Evolutionary conservation across 495 filamentous ascomycete species (phyloP), one percentile per base, ranked within the genome.

Genomic region (Daldinia concentrica): DNA sequence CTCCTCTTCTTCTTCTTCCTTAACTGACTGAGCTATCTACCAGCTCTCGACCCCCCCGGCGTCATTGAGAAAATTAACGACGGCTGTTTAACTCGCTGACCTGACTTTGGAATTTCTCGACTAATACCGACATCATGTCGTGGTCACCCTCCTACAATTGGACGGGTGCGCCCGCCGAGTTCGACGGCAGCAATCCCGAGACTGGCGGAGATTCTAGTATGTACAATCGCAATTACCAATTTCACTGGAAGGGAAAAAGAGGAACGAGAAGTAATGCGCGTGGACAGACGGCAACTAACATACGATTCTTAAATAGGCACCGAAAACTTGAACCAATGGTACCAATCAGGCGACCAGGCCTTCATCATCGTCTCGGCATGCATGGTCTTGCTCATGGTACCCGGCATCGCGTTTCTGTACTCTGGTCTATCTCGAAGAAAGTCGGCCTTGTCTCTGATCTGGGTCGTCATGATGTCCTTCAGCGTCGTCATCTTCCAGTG

Each of bases 361-460:
- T 99, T 93, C 83, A 98, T 99, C 80, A 87, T 99, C 75, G 83
- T 98, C 41, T 85, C 93, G 52, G 90, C 95, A 61, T 94, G 92
- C 74, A 97, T 99, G 95, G 95, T 99, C 58, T 80, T 99, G 82
- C 80, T 97, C 81, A 97, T 97, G 94, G 83, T 98, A 69, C 94
- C 94, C 14, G 94, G 94, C 59, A 92, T 98, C 82, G 94, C 93
- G 11, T 96, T 98, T 83, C 93, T 98, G 83, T 99, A 99, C 84
- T 98, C 93, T 14, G 96, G 95, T 74, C 90, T 99, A 19, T 96
- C 95, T 11, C 91, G 96, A 61, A 84, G 95, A 79, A 99, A 99
- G 84, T 97, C 93, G 0, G 95, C 95, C 34, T 84, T 99, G 54
- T 97, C 94, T 22, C 86, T 98, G 64, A 93, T 99, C 80, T 98